Conservation (phyloP, 2,329 filamentous ascomycete genomes). For the Dendrostoma leiphaemia region DNA sequence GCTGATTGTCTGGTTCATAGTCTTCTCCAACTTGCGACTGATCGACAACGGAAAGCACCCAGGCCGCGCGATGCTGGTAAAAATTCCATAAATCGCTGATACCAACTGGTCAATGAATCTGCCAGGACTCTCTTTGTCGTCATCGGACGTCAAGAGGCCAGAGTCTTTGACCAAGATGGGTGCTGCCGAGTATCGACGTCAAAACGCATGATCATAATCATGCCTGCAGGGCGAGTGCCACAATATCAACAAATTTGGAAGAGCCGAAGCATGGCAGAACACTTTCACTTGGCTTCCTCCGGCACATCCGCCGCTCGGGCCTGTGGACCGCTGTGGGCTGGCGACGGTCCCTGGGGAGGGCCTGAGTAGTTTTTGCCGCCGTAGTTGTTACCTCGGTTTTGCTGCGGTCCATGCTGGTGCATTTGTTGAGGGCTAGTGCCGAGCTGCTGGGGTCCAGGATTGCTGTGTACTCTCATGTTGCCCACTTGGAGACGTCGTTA, state of each 20-base stretch:
- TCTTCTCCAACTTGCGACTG: background rate
- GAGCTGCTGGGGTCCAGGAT: constrained; percentile 59
- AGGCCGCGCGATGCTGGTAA: background rate
- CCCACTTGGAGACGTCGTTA: constrained; percentile 52
- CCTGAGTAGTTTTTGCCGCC: constrained; percentile 46
- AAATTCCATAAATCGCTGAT: constrained; percentile 5
- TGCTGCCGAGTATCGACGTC: constrained; percentile 9
- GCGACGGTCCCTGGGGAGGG: constrained; percentile 38
- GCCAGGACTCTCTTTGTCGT: background rate
- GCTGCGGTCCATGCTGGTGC: constrained; percentile 60
- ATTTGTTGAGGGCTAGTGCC: constrained; percentile 64
- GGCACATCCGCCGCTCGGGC: constrained; percentile 37
- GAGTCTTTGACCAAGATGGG: background rate
- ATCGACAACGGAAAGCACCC: background rate
- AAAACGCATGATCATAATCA: constrained; percentile 23
- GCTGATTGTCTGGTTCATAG: background rate
- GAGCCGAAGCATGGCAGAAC: constrained; percentile 25
- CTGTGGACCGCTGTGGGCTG: constrained; percentile 32
- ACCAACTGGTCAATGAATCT: background rate
- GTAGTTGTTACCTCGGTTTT: constrained; percentile 56
- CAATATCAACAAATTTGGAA: constrained; percentile 1
- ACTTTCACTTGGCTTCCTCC: constrained; percentile 41
- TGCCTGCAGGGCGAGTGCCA: constrained; percentile 21
- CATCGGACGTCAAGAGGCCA: background rate
- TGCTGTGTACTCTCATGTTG: constrained; percentile 59